Conservation (phyloP, 129 eudicot genomes). For the Flaveria linearis region DNA sequence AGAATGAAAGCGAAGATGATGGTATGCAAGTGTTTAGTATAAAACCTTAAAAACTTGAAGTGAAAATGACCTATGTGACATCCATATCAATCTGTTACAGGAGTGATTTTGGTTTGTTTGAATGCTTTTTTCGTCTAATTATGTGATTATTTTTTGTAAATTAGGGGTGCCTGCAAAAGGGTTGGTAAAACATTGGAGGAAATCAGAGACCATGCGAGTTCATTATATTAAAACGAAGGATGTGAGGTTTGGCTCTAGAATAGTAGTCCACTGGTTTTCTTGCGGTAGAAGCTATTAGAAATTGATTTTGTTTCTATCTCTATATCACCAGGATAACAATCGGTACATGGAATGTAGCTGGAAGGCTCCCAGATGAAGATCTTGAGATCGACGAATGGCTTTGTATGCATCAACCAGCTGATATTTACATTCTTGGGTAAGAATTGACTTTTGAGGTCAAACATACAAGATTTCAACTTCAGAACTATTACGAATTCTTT, state of each 20-base stretch:
- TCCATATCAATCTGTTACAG: neutral
- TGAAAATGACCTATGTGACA: neutral
- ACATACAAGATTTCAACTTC: constrained; percentile 1
- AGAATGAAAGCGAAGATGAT: constrained; percentile 89
- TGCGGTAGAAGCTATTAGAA: neutral
- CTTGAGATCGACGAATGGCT: constrained; percentile 95
- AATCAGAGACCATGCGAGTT: constrained; percentile 77
- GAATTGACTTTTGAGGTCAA: constrained; percentile 22
- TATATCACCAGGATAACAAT: constrained; percentile 58
- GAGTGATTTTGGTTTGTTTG: neutral
- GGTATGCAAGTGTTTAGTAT: constrained; percentile 38
- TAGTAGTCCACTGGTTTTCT: constrained; percentile 9
- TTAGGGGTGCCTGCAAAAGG: constrained; percentile 51
- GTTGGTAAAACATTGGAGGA: constrained; percentile 67
- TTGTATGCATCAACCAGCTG: constrained; percentile 79
- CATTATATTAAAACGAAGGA: constrained; percentile 87
- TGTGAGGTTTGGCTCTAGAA: constrained; percentile 76
- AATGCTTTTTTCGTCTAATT: constrained; percentile 9
- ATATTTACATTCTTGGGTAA: constrained; percentile 89
- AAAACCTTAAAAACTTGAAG: neutral
- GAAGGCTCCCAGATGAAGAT: constrained; percentile 68
- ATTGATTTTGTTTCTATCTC: neutral
- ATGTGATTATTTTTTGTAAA: constrained; percentile 12
- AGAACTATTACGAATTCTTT: neutral
- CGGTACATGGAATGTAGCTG: constrained; percentile 99